phyloP scores from a whole-genome alignment of 345 rosid species.

The Gossypium rotundifolium region DNA sequence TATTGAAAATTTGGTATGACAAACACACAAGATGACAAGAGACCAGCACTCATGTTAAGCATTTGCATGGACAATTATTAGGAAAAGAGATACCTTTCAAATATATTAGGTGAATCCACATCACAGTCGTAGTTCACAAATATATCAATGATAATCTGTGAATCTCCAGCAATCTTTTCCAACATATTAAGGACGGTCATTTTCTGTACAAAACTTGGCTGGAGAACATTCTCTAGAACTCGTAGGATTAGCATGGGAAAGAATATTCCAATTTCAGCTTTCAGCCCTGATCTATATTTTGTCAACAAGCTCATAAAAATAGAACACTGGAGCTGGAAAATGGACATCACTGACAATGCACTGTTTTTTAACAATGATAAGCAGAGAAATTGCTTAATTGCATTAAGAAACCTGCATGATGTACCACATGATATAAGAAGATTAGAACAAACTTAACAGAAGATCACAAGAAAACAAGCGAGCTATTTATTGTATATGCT shows the following conservation, averaged over 20 bases:
- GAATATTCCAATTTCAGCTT: conserved; percentile 91
- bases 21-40: neutral
- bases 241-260: conserved; percentile 94
- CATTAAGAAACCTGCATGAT: conserved; percentile 75
- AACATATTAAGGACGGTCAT: conserved; percentile 86
- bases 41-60: neutral
- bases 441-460: neutral
- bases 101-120: conserved; percentile 89
- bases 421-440: conserved; percentile 12
- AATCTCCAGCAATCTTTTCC: conserved; percentile 76
- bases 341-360: conserved; percentile 86
- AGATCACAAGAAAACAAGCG: neutral
- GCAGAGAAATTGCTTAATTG: conserved; percentile 84
- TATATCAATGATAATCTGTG: conserved; percentile 75
- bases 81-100: conserved; percentile 65
- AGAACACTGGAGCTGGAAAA: conserved; percentile 93
- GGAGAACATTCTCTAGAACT: conserved; percentile 93
- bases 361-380: conserved; percentile 90
- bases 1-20: neutral
- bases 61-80: neutral
- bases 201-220: conserved; percentile 96
- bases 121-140: conserved; percentile 96
- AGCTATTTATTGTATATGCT: neutral
- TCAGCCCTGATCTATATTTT: conserved; percentile 78
- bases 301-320: conserved; percentile 67